phyloP scores from a whole-genome alignment of 2,329 filamentous ascomycete species.

The Fusarium praegraminearum region DNA sequence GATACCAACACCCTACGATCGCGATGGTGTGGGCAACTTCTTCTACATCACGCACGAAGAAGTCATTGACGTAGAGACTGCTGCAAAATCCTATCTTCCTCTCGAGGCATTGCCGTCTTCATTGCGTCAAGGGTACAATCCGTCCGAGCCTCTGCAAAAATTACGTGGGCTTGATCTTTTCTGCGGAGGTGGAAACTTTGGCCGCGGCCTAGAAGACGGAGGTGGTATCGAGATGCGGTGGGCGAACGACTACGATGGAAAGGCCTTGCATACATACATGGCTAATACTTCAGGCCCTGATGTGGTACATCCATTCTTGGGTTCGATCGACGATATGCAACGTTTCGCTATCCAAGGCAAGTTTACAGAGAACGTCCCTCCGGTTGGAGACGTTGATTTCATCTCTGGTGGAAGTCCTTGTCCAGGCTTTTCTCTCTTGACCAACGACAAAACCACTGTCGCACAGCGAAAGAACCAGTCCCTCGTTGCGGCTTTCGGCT shows the following conservation, averaged over 20 bases:
- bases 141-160: slow-evolving; percentile 50
- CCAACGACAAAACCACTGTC: slow-evolving; percentile 65
- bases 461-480: slow-evolving; percentile 77
- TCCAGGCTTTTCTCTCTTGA: slow-evolving; percentile 77
- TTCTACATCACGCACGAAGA: slow-evolving; percentile 70
- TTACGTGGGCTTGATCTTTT: slow-evolving; percentile 78
- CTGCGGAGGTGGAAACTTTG: slow-evolving; percentile 82
- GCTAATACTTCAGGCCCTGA: slow-evolving; percentile 67
- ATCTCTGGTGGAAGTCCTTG: slow-evolving; percentile 82
- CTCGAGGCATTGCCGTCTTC: slow-evolving; percentile 51
- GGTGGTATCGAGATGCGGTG: slow-evolving; percentile 73
- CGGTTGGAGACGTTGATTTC: slow-evolving; percentile 73
- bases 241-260: slow-evolving; percentile 73
- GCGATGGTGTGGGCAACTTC: slow-evolving; percentile 72
- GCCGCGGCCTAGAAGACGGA: slow-evolving; percentile 79
- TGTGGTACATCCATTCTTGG: slow-evolving; percentile 68
- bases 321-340: slow-evolving; percentile 79
- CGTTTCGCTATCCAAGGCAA: slow-evolving; percentile 64
- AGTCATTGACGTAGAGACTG: not conserved
- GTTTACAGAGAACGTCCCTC: slow-evolving; percentile 62
- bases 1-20: slow-evolving; percentile 73
- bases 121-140: slow-evolving; percentile 69
- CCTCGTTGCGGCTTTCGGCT: slow-evolving; percentile 80
- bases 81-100: slow-evolving; percentile 48
- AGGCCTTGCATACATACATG: slow-evolving; percentile 78